Evolutionary conservation across 2,329 filamentous ascomycete species (phyloP).

Genomic region (Fonsecaea pedrosoi): DNA sequence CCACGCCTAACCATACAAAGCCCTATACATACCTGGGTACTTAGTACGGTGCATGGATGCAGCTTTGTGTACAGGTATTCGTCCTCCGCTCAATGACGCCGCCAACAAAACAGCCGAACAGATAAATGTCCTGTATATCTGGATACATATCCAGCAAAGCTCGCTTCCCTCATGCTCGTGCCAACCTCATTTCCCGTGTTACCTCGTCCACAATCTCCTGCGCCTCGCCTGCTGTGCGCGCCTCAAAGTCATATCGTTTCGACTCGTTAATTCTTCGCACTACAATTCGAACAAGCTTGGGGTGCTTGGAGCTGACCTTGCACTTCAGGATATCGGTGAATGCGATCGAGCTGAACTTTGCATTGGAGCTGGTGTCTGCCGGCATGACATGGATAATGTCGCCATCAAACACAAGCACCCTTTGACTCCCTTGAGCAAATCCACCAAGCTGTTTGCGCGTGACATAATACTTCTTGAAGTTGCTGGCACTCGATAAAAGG

Average conservation of each 20-base stretch:
- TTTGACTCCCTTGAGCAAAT: conserved; percentile 66
- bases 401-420: conserved; percentile 67
- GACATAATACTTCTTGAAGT: conserved; percentile 69
- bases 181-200: conserved; percentile 59
- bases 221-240: conserved; percentile 63
- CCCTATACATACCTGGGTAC: no score
- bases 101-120: not conserved
- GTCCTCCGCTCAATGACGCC: not conserved
- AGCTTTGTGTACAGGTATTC: no score
- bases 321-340: conserved; percentile 69
- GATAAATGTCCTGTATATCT: not conserved
- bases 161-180: conserved; percentile 46
- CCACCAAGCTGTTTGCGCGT: conserved; percentile 70
- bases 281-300: conserved; percentile 67
- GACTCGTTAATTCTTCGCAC: conserved; percentile 67
- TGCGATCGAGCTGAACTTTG: conserved; percentile 67
- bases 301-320: conserved; percentile 69
- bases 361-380: conserved; percentile 53
- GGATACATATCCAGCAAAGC: not conserved
- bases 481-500: conserved; percentile 50
- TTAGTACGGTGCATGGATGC: no score
- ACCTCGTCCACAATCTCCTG: conserved; percentile 69
- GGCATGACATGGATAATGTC: conserved; percentile 73
- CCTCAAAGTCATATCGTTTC: conserved; percentile 72
- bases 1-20: no score